Conservation (phyloP, 352 stramenopile genomes). For the Aphanomyces euteiches region DNA sequence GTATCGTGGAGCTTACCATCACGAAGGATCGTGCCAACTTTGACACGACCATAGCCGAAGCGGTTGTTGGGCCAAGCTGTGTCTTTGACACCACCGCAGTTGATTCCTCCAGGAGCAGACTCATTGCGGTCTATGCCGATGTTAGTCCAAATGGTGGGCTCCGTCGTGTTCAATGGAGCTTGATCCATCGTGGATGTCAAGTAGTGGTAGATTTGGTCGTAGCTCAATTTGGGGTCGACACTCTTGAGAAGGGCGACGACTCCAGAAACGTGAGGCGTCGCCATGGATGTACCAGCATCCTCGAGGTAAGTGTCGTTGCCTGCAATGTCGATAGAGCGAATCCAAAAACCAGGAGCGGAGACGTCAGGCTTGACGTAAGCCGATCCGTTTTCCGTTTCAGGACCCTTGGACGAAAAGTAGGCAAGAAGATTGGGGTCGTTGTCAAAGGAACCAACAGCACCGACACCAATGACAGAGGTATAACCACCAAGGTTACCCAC, state of each 20-base stretch:
- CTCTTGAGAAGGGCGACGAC: slow-evolving; percentile 48
- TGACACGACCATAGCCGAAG: slow-evolving; percentile 51
- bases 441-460: slow-evolving; percentile 34
- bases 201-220: slow-evolving; percentile 26
- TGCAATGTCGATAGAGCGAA: slow-evolving; percentile 38
- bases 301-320: slow-evolving; percentile 30
- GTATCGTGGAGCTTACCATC: slow-evolving; percentile 18
- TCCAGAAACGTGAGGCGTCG: slow-evolving; percentile 37
- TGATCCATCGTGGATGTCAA: slow-evolving; percentile 31
- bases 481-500: slow-evolving; percentile 36
- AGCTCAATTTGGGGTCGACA: slow-evolving; percentile 39
- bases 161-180: slow-evolving; percentile 6
- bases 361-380: slow-evolving; percentile 44
- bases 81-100: slow-evolving; percentile 41
- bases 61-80: slow-evolving; percentile 54
- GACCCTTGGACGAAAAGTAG: slow-evolving; percentile 39
- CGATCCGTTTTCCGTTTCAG: slow-evolving; percentile 26
- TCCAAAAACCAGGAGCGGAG: slow-evolving; percentile 34
- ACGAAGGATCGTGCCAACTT: slow-evolving; percentile 34
- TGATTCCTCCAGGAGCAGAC: not conserved
- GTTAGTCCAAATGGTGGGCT: not conserved
- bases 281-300: slow-evolving; percentile 41
- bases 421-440: slow-evolving; percentile 34
- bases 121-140: not conserved
- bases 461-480: slow-evolving; percentile 36